Evolutionary conservation across 306 rosid species (phyloP), one percentile per base, ranked within the genome.

Genomic region (Ziziphus jujuba): DNA sequence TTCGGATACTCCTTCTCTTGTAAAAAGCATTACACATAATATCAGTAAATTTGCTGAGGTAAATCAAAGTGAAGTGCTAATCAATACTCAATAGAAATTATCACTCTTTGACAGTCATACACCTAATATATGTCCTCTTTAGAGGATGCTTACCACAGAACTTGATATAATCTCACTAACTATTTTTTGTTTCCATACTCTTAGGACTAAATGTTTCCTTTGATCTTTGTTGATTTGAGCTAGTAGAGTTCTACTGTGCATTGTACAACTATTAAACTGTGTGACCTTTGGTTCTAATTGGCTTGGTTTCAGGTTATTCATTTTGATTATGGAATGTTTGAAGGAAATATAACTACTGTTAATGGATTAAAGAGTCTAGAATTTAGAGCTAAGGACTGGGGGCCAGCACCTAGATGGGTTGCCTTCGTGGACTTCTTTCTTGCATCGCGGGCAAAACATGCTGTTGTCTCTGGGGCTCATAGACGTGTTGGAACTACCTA

Each of bases 401-500:
- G 98, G 48, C 95, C 98, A 1, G 92, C 98, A 19, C 98, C 98
- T 33, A 87, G 98, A 80, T 90, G 97, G 98, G 98, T 92, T 76
- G 98, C 97, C 45, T 92, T 92, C 83, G 98, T 92, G 34, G 97
- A 92, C 70, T 92, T 92, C 77, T 92, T 92, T 77, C 96, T 92
- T 31, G 98, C 98, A 20, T 84, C 98, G 43, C 91, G 87, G 0
- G 96, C 98, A 56, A 87, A 79, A 62, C 76, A 83, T 80, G 96
- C 88, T 36, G 87, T 82, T 63, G 78, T 90, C 38, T 87, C 98
- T 2, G 98, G 97, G 69, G 98, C 98, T 72, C 97, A 92, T 52
- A 61, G 91, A 65, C 98, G 97, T 57, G 90, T 92, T 57, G 98
- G 97, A 70, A 92, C 98, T 54, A 92, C 98, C 28, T 92, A 92